These are phyloP conservation scores for Neurospora africana DNA, from an alignment of 495 filamentous ascomycete genomes.

Conservation along the genomic window DNA sequence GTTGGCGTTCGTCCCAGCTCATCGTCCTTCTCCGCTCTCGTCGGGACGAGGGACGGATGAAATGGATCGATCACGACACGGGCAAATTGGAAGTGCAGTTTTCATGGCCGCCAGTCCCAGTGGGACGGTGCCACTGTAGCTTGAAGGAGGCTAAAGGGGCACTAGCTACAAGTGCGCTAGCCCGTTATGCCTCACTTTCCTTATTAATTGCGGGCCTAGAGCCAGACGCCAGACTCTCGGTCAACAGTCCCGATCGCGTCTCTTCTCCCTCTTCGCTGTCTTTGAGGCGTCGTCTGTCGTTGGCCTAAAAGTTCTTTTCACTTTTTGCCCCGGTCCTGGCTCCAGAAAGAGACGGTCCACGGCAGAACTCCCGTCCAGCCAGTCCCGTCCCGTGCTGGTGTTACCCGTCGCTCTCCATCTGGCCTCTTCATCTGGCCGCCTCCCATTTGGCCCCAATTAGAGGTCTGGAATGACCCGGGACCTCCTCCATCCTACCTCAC, in stretches of 20 bases:
- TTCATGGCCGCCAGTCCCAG: not conserved
- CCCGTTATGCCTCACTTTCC: not conserved
- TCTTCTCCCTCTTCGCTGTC: not conserved
- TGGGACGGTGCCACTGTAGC: not conserved
- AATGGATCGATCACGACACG: not conserved
- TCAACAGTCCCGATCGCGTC: not conserved
- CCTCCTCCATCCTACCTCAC: not conserved
- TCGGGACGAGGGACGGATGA: not conserved
- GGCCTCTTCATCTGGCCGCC: not conserved
- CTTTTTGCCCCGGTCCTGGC: not conserved
- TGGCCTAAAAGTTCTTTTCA: not conserved
- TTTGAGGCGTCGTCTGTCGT: not conserved
- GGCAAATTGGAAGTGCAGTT: not conserved
- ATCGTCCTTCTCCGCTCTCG: not conserved
- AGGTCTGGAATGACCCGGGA: not conserved
- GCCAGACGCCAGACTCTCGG: not conserved
- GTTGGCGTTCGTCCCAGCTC: not conserved
- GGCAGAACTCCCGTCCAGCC: not conserved
- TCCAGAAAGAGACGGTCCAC: not conserved
- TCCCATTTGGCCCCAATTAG: not conserved
- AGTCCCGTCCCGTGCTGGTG: not conserved
- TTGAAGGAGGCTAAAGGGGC: not conserved
- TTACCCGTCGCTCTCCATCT: not conserved
- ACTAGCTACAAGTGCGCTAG: not conserved
- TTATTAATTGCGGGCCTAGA: not conserved